Percentiles rank a stretch among this genome's conserved stretches.
Conservation (phyloP, 176 grass and related monocot species). For the bread wheat (Triticum aestivum) region DNA sequence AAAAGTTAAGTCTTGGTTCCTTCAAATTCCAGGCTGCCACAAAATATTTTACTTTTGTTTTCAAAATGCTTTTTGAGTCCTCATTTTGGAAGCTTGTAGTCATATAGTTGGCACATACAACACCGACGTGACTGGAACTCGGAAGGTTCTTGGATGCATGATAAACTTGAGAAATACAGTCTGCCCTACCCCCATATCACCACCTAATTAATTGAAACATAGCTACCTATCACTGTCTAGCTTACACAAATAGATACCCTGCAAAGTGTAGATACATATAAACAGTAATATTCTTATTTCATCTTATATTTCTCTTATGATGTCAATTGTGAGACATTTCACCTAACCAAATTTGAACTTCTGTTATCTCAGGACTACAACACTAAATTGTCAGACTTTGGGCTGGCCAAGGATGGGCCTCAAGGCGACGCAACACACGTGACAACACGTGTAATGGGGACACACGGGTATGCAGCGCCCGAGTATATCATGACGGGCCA, state of each 20-base stretch:
- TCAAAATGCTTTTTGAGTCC: background rate
- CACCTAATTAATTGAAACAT: constrained; percentile 14
- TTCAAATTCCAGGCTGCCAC: background rate
- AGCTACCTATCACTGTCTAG: constrained; percentile 23
- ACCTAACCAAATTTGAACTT: constrained; percentile 17
- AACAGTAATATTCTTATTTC: background rate
- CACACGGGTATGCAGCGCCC: constrained; percentile 69
- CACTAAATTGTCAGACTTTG: constrained; percentile 92
- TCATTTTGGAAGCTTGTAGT: background rate
- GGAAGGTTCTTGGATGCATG: constrained; percentile 24
- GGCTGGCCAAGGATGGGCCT: constrained; percentile 83
- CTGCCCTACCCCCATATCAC: background rate
- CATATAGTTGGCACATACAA: background rate
- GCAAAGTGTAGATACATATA: background rate
- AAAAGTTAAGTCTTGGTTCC: background rate
- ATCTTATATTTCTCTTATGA: background rate
- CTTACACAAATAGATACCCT: background rate
- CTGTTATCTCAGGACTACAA: constrained; percentile 59
- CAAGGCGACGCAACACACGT: constrained; percentile 76
- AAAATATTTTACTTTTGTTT: background rate
- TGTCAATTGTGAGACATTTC: background rate
- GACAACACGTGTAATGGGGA: constrained; percentile 92
- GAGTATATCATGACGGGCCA: constrained; percentile 93
- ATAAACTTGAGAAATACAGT: constrained; percentile 3
- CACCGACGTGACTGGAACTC: constrained; percentile 6